phyloP scores from a whole-genome alignment of 2,329 filamentous ascomycete genomes.

The Mycocentrospora acerina region DNA sequence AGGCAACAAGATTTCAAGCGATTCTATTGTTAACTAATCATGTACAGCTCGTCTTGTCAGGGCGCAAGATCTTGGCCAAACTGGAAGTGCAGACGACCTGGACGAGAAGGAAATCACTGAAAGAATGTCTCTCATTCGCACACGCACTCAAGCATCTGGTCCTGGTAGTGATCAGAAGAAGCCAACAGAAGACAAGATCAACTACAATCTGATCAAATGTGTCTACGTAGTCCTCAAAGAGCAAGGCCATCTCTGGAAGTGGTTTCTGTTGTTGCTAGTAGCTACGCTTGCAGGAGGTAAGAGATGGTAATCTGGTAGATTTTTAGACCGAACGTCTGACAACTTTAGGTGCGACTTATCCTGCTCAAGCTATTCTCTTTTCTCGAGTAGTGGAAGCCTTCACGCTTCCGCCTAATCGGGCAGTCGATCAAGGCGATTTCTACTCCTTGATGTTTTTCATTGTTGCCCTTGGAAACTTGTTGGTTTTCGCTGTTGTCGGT shows the following conservation, averaged over 20 bases:
- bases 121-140: conserved; percentile 24
- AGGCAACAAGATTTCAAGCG: too few species aligned
- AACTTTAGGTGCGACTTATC: conserved; percentile 46
- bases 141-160: conserved; percentile 30
- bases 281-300: conserved; percentile 36
- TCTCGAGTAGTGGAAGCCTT: conserved; percentile 53
- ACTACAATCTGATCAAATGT: conserved; percentile 32
- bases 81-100: conserved; percentile 16
- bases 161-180: conserved; percentile 21
- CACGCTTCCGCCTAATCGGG: conserved; percentile 41
- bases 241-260: conserved; percentile 43
- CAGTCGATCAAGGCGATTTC: conserved; percentile 50
- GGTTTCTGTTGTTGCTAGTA: conserved; percentile 26
- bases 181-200: conserved; percentile 23
- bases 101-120: conserved; percentile 19
- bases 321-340: conserved; percentile 1
- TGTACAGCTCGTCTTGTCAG: conserved; percentile 58
- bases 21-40: too few species aligned
- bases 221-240: conserved; percentile 31
- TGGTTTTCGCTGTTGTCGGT: conserved; percentile 51
- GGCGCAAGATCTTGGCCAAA: conserved; percentile 49
- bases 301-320: neutral
- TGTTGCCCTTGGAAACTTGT: conserved; percentile 50
- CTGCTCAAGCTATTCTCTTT: conserved; percentile 54
- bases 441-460: conserved; percentile 60